These are phyloP conservation scores for Pythium brachiatum DNA, from an alignment of 352 stramenopile genomes.

Conservation along the genomic window DNA sequence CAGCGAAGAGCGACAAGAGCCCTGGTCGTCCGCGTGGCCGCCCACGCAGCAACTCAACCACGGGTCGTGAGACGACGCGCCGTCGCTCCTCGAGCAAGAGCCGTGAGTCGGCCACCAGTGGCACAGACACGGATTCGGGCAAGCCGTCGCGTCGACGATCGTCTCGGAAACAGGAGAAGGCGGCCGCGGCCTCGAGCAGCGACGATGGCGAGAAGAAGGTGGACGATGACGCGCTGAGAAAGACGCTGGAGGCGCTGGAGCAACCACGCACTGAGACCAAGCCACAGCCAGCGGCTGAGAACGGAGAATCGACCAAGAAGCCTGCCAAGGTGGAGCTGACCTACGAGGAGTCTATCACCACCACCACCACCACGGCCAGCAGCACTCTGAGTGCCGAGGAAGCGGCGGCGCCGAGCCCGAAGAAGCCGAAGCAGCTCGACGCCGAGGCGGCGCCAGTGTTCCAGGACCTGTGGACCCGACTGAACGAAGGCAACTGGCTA, in stretches of 20 bases:
- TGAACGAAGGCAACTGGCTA: constrained; percentile 59
- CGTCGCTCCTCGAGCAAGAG: constrained; percentile 25
- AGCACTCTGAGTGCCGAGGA: background rate
- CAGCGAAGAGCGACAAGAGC: constrained; percentile 23
- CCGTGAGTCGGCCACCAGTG: constrained; percentile 11
- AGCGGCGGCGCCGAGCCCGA: constrained; percentile 7
- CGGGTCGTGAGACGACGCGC: constrained; percentile 23
- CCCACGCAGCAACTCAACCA: constrained; percentile 61
- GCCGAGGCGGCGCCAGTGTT: constrained; percentile 12
- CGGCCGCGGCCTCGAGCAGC: constrained; percentile 34
- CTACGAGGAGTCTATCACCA: constrained; percentile 35
- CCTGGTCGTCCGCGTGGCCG: constrained; percentile 41
- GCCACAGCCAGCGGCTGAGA: background rate
- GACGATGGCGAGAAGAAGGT: constrained; percentile 24
- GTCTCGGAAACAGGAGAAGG: constrained; percentile 23
- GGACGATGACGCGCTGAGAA: constrained; percentile 51
- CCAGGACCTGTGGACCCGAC: constrained; percentile 39
- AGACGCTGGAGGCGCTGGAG: constrained; percentile 42
- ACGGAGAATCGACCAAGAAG: constrained; percentile 7
- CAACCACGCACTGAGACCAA: constrained; percentile 17
- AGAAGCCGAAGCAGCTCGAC: constrained; percentile 8
- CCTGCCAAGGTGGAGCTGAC: constrained; percentile 37
- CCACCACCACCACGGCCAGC: constrained; percentile 2
- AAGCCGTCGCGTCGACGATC: constrained; percentile 27
- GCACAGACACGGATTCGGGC: constrained; percentile 20